Evolutionary conservation across 225 moss, liverwort and hornwort species (phyloP), one percentile per base, ranked within the genome.

Genomic region (Anthoceros angustus): DNA sequence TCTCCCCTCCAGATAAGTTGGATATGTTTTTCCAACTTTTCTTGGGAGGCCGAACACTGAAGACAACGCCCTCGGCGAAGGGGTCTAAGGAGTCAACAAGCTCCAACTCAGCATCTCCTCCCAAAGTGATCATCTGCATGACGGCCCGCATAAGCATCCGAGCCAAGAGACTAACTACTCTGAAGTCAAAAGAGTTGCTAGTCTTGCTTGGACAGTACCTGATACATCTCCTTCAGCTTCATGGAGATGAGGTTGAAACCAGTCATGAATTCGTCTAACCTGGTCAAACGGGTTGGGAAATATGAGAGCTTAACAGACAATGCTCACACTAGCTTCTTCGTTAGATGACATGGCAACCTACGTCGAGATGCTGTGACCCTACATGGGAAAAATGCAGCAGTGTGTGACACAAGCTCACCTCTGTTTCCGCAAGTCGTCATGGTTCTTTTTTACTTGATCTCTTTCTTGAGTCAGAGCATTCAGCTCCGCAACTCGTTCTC

Each of bases 171-270:
- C 65, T 26, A 49, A 61, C 5, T 63, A 63, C 1, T 1, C 38
- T 14, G 18, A 68, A 6, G 2, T 42, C 42, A 49, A 42, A 63
- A 20, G 49, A 14, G 15, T 10, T 50, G 15, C 49, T 14, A 50
- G n/a, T n/a, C n/a, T 20, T 50, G 49, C 45, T 0, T 42, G 63
- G 8, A 70, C 23, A 61, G 32, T 40, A 92, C 92, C 92, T 98
- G 95, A 68, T 98, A 98, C 95, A 98, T 98, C 80, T 98, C 95
- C 78, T 98, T 98, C 71, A 98, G 70, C 78, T 84, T 98, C 78
- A 92, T 77, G 48, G 95, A 98, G 61, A 98, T 92, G 12, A 86
- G 78, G 71, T 92, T 98, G 71, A 98, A 98, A 64, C 95, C 95
- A 74, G 86, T 82, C 95, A 98, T 88, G 71, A 98, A 98, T 70